Conservation (phyloP, 78 protist genomes). For the Dictyostelium discoideum region dicty_2.7 NC_007091.3:1088001-1088500, state of each 20-base stretch:
- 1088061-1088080: constrained; percentile 48
- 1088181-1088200: constrained; percentile 68
- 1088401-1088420: constrained; percentile 44
- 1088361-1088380: constrained; percentile 12
- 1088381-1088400: constrained; percentile 18
- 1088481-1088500: constrained; percentile 42
- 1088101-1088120: constrained; percentile 6
- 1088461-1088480: constrained; percentile 5
- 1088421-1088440: constrained; percentile 66
- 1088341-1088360: constrained; percentile 46
- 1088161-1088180: constrained; percentile 8
- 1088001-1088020: constrained; percentile 72
- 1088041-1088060: constrained; percentile 27
- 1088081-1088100: constrained; percentile 44
- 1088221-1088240: constrained; percentile 16
- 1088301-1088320: constrained; percentile 14
- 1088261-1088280: constrained; percentile 34
- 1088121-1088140: constrained; percentile 12
- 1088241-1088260: constrained; percentile 35
- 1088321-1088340: background rate
- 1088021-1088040: constrained; percentile 39
- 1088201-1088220: constrained; percentile 22
- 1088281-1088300: constrained; percentile 58
- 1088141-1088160: constrained; percentile 26
- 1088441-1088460: constrained; percentile 28